Percentiles rank a stretch among this genome's conserved stretches.
Evolutionary conservation across 1,284 basidiomycete species (phyloP).

Genomic region (Inonotus obliquus): DNA sequence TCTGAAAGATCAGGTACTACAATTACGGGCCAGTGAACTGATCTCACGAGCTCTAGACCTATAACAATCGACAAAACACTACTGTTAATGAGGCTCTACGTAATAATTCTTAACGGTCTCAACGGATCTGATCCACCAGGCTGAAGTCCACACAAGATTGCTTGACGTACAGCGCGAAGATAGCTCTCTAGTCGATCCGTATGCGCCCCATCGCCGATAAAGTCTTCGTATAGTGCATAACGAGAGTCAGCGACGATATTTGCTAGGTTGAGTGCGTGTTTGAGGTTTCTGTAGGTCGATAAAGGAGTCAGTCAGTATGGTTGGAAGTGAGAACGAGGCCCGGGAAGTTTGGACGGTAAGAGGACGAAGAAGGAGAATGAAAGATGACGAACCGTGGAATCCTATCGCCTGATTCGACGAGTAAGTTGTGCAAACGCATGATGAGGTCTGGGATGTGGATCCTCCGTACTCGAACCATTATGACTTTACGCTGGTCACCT

Average conservation of each 20-base stretch:
- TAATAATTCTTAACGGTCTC: not conserved
- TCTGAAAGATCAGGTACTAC: no score
- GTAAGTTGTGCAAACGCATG: slow-evolving; percentile 74
- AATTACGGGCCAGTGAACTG: no score
- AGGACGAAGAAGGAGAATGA: slow-evolving; percentile 1
- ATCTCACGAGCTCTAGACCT: no score
- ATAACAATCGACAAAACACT: no score
- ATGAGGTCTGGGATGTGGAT: slow-evolving; percentile 91
- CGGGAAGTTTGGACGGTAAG: not conserved
- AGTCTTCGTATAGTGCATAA: slow-evolving; percentile 67
- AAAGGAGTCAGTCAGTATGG: no score
- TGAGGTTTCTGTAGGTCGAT: slow-evolving; percentile 62
- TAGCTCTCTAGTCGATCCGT: slow-evolving; percentile 59
- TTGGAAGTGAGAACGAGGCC: not conserved
- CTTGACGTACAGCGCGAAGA: slow-evolving; percentile 63
- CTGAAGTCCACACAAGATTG: slow-evolving; percentile 66
- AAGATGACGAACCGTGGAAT: slow-evolving; percentile 62
- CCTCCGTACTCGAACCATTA: slow-evolving; percentile 79
- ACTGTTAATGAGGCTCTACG: no score
- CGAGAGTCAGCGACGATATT: slow-evolving; percentile 88
- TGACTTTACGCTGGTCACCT: slow-evolving; percentile 57
- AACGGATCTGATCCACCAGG: slow-evolving; percentile 42
- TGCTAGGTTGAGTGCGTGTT: slow-evolving; percentile 70
- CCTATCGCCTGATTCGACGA: slow-evolving; percentile 61
- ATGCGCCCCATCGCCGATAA: slow-evolving; percentile 16